Percentiles rank a stretch among this genome's conserved stretches.
Evolutionary conservation across 2,329 filamentous ascomycete genomes (phyloP).

Genomic region (Diaporthe sp.): DNA sequence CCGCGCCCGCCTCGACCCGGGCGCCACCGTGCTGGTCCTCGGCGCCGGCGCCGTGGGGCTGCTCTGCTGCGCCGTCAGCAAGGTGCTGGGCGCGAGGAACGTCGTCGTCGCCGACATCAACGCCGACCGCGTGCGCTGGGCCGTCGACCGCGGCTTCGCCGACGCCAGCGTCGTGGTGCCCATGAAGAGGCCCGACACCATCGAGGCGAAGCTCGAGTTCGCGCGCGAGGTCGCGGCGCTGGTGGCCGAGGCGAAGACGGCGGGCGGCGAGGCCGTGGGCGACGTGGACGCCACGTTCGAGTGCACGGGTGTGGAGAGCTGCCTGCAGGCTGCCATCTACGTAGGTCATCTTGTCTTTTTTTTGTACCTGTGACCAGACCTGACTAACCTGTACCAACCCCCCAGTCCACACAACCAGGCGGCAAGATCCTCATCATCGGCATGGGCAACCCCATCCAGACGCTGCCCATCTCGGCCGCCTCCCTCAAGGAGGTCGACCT

Average conservation of each 20-base stretch:
- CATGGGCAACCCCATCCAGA: constrained; percentile 80
- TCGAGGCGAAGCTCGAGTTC: constrained; percentile 67
- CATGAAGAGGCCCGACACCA: constrained; percentile 60
- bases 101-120: constrained; percentile 71
- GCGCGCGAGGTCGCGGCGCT: constrained; percentile 64
- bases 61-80: constrained; percentile 71
- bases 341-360: constrained; percentile 51
- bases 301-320: constrained; percentile 84
- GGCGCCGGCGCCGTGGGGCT: constrained; percentile 74
- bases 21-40: constrained; percentile 65
- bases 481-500: constrained; percentile 79
- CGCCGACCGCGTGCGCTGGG: constrained; percentile 70
- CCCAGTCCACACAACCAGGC: constrained; percentile 72
- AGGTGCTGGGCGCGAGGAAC: constrained; percentile 57
- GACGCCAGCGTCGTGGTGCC: constrained; percentile 67
- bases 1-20: constrained; percentile 58
- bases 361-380: background rate
- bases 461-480: constrained; percentile 77
- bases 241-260: constrained; percentile 51
- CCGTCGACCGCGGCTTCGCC: constrained; percentile 68
- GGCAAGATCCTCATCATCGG: constrained; percentile 80
- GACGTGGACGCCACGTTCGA: constrained; percentile 81
- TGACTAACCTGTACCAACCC: background rate
- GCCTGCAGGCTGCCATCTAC: constrained; percentile 82
- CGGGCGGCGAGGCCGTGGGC: constrained; percentile 62